Evolutionary conservation across 441 rosid species (phyloP).

Genomic region (Sinapis alba): DNA sequence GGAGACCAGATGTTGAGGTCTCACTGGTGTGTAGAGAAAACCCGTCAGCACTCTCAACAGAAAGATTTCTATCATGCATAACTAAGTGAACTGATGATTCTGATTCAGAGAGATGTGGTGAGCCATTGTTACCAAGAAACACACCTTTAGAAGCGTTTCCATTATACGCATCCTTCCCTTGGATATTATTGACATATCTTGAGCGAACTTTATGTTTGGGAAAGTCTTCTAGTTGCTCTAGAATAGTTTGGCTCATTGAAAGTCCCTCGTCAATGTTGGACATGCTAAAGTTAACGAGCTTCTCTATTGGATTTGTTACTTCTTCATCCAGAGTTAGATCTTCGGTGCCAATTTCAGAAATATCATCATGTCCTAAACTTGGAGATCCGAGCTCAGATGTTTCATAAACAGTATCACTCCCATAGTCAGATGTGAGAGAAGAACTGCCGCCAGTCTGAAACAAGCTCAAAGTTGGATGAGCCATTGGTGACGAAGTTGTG

Average conservation of each 20-base stretch:
- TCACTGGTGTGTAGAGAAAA: constrained; percentile 66
- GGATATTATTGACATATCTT: constrained; percentile 49
- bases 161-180: constrained; percentile 46
- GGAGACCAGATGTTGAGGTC: constrained; percentile 57
- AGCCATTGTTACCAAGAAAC: constrained; percentile 51
- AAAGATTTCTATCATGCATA: constrained; percentile 67
- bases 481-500: constrained; percentile 46
- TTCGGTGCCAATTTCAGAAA: constrained; percentile 63
- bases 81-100: constrained; percentile 50
- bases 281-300: constrained; percentile 73
- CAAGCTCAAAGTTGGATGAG: constrained; percentile 51
- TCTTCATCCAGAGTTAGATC: constrained; percentile 66
- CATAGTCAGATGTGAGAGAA: constrained; percentile 84
- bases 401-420: constrained; percentile 93
- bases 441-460: constrained; percentile 61
- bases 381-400: constrained; percentile 89
- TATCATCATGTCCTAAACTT: constrained; percentile 67
- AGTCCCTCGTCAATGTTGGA: constrained; percentile 87
- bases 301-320: constrained; percentile 65
- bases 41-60: constrained; percentile 72
- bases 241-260: constrained; percentile 80
- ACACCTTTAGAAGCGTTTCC: constrained; percentile 55
- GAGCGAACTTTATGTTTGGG: constrained; percentile 60
- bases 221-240: constrained; percentile 83
- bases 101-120: constrained; percentile 58